Conservation (phyloP, 306 rosid species). For the Morella rubra region DNA sequence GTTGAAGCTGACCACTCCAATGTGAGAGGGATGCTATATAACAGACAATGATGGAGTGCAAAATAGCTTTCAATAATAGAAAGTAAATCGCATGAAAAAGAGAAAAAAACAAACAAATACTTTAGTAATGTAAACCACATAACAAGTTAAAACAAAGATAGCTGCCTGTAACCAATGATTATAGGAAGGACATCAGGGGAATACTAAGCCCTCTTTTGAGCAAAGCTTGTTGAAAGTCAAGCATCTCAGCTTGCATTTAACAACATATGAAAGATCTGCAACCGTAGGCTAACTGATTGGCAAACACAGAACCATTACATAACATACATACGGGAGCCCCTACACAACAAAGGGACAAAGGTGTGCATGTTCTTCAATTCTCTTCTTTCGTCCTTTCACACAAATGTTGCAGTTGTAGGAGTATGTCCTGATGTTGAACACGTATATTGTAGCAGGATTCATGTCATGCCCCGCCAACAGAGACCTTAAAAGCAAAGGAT, state of each 20-base stretch:
- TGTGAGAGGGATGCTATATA: conserved; percentile 80
- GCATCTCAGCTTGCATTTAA: not conserved
- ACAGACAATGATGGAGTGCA: conserved; percentile 23
- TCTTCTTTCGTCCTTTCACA: not conserved
- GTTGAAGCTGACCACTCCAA: conserved; percentile 86
- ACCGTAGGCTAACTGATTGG: not conserved
- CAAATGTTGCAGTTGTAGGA: not conserved
- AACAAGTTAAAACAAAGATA: conserved; percentile 9
- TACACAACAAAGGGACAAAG: not conserved
- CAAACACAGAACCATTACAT: not conserved
- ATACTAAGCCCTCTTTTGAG: conserved; percentile 1
- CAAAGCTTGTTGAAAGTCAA: conserved; percentile 2
- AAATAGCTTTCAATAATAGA: conserved; percentile 14
- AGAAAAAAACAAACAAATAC: too few relatives aligned
- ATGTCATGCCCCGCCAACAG: not conserved
- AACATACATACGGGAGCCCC: not conserved
- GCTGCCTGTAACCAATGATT: conserved; percentile 1
- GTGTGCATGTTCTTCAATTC: not conserved
- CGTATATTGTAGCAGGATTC: not conserved
- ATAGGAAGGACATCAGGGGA: conserved; percentile 10
- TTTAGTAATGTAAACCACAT: conserved; percentile 5
- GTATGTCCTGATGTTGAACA: not conserved
- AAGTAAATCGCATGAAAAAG: not conserved
- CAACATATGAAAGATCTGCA: not conserved
- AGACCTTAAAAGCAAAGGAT: not conserved